Evolutionary conservation across 805 yeast species (phyloP).

Genomic region (Sugiyamaella lignohabitans): DNA sequence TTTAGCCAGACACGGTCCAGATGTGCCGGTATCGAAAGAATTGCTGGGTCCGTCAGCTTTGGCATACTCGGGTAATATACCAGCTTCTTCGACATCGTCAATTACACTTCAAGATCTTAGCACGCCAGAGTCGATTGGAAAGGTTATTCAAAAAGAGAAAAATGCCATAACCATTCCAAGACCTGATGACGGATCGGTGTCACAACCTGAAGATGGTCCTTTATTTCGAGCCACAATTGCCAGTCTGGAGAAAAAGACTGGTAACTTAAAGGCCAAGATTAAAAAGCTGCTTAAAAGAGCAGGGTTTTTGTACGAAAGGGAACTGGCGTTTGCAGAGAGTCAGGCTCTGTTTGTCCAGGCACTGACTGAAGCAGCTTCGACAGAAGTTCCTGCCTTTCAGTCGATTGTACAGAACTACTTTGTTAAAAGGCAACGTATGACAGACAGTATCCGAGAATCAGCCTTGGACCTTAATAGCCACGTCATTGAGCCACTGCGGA

Average conservation of each 20-base stretch:
- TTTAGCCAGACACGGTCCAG: too few relatives aligned
- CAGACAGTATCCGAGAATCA: slow-evolving; percentile 16
- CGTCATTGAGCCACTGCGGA: slow-evolving; percentile 35
- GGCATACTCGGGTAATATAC: too few relatives aligned
- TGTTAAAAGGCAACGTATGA: slow-evolving; percentile 21
- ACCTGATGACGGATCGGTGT: slow-evolving; percentile 25
- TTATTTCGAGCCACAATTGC: slow-evolving; percentile 37
- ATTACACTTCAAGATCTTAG: too few relatives aligned
- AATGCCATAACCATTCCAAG: slow-evolving; percentile 20
- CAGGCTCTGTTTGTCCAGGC: slow-evolving; percentile 29
- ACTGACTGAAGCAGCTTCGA: slow-evolving; percentile 28
- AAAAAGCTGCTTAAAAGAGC: slow-evolving; percentile 36
- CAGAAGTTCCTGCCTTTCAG: slow-evolving; percentile 29
- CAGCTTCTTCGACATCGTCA: too few relatives aligned
- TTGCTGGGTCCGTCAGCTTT: too few relatives aligned
- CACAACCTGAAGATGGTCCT: slow-evolving; percentile 41
- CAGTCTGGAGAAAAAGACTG: slow-evolving; percentile 33
- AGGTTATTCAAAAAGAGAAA: slow-evolving; percentile 13
- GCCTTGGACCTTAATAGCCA: slow-evolving; percentile 28
- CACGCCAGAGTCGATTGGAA: slow-evolving; percentile 11
- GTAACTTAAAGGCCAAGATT: slow-evolving; percentile 29
- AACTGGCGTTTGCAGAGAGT: slow-evolving; percentile 31
- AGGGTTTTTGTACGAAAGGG: slow-evolving; percentile 28
- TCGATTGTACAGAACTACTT: slow-evolving; percentile 30
- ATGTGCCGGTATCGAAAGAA: too few relatives aligned